Base-by-base conservation (phyloP, 2,329 filamentous ascomycete genomes). In the Mycocentrospora acerina region DNA sequence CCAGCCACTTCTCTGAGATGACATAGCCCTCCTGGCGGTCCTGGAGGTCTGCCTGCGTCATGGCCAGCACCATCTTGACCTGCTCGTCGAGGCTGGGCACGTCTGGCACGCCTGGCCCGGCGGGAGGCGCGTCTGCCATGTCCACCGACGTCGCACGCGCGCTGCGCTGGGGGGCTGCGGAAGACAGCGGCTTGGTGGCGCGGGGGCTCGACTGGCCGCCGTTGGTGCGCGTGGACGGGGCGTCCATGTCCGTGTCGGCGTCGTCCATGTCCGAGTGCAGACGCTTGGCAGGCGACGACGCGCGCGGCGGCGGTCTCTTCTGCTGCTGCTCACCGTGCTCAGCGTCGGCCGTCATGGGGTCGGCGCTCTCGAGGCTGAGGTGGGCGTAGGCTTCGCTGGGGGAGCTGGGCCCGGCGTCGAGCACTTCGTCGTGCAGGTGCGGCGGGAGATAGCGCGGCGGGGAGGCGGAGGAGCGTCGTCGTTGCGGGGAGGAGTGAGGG, bases 1-100 rank as follows among this genome's bases (percentile, higher is more conserved):
- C 76, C 24, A 96, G 76, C 93, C 93, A 97, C 42, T 76, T 76
- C 34, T 77, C 79, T 2, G 90, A 94, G 4, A 97, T 80, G 14
- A 95, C 69, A 55, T 84, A 95, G 11, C 85, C 87, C 37, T 81
- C 77, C 42, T 87, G 80, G n/a, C 84, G 84, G 46, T 90, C 86
- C 42, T 80, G 69, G n/a, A 83, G 64, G 7, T 79, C 75, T 55
- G 60, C 64, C 52, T 77, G 69, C 17, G 79, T 65, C 17, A 90
- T 69, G 22, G 76, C 75, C 55, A 80, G 78, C 34, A 96, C 88
- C 25, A 81, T 81, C 40, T 78, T 79, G 42, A 95, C 82, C 66
- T 96, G 91, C 32, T 81, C 77, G 51, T 88, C 83, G 46, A 69
- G 48, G 43, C 43, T 59, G 12, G 64, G 64, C 7, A 63, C 36